Conservation (phyloP, 2,329 filamentous ascomycete species). For the Stemphylium beticola region DNA sequence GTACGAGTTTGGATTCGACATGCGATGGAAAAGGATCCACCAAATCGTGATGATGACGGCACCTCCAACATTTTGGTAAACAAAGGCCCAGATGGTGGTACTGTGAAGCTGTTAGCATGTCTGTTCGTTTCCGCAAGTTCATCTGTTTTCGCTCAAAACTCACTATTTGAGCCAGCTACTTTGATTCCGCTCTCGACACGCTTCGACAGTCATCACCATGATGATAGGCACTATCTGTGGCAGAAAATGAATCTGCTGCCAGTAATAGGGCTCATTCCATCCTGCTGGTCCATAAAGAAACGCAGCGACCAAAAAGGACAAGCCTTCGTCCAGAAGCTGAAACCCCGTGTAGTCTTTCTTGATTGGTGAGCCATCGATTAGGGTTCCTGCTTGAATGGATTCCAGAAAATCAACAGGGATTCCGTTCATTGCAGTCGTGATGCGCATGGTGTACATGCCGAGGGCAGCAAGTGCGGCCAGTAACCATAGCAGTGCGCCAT, state of each 20-base stretch:
- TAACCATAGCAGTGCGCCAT: conserved; percentile 8
- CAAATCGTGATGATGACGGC: conserved; percentile 20
- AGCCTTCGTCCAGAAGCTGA: conserved; percentile 8
- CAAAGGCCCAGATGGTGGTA: conserved; percentile 13
- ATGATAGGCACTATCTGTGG: conserved; percentile 10
- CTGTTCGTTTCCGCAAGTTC: background rate
- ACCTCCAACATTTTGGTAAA: conserved; percentile 25
- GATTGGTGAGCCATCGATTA: conserved; percentile 20
- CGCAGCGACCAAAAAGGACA: conserved; percentile 20
- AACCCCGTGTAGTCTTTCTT: conserved; percentile 24
- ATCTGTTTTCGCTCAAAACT: background rate
- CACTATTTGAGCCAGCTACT: conserved; percentile 27
- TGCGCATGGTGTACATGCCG: conserved; percentile 23
- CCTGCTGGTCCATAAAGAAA: conserved; percentile 17
- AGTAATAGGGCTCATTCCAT: conserved; percentile 22
- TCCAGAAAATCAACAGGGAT: conserved; percentile 15
- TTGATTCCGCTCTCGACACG: conserved; percentile 21
- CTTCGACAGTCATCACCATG: conserved; percentile 21
- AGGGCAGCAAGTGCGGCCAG: conserved; percentile 3
- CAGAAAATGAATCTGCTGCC: conserved; percentile 27
- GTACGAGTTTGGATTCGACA: conserved; percentile 18
- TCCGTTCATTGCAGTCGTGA: conserved; percentile 4
- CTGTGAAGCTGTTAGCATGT: conserved; percentile 1
- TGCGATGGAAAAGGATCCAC: conserved; percentile 16
- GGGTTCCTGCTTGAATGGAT: background rate